Evolutionary conservation across 1,284 basidiomycete species (phyloP).

Genomic region (Phaffia rhodozyma): DNA sequence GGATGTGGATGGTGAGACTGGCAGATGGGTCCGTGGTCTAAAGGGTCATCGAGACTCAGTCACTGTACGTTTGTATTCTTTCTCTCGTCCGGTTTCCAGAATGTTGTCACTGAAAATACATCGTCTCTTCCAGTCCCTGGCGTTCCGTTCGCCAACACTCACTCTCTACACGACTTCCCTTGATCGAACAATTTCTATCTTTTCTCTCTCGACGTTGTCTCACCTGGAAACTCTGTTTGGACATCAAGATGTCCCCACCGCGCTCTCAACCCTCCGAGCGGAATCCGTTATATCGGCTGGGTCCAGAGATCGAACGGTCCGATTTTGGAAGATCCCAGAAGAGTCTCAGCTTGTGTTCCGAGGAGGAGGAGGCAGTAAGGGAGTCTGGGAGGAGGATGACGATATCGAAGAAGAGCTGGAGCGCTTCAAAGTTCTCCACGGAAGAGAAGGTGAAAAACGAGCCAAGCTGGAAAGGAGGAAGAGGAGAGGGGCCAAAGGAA

Average conservation of each 20-base stretch:
- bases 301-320: constrained; percentile 75
- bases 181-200: constrained; percentile 85
- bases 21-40: constrained; percentile 63
- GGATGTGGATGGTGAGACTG: constrained; percentile 52
- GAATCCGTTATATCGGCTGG: constrained; percentile 82
- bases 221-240: constrained; percentile 96
- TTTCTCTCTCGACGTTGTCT: constrained; percentile 70
- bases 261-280: constrained; percentile 64
- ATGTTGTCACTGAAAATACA: constrained; percentile 18
- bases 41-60: constrained; percentile 74
- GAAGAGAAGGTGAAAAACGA: constrained; percentile 29
- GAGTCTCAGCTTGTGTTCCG: constrained; percentile 93
- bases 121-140: constrained; percentile 44
- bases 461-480: constrained; percentile 30
- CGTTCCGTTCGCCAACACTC: constrained; percentile 70
- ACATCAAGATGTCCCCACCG: constrained; percentile 79
- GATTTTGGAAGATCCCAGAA: constrained; percentile 95
- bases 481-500: constrained; percentile 34
- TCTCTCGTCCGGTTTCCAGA: constrained; percentile 1
- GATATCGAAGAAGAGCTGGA: constrained; percentile 36
- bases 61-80: constrained; percentile 46
- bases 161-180: constrained; percentile 80
- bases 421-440: constrained; percentile 22
- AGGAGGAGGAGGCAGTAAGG: constrained; percentile 71
- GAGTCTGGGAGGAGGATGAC: constrained; percentile 52